Evolutionary conservation across 2,329 filamentous ascomycete genomes (phyloP).

Genomic region (Penicillium sp.): DNA sequence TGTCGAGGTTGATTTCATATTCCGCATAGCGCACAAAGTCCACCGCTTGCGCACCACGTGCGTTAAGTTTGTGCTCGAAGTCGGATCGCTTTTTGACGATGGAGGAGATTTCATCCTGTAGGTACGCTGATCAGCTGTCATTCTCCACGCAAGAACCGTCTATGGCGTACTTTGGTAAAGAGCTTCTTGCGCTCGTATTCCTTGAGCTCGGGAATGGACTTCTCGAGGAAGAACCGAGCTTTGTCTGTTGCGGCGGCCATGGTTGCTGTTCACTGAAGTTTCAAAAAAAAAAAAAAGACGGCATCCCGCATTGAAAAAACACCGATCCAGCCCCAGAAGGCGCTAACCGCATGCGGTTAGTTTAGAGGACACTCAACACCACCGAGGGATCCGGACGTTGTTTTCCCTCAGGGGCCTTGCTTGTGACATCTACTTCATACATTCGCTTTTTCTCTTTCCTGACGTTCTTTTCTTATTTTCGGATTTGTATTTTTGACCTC

Average conservation of each 20-base stretch:
- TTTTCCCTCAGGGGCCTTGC: slow-evolving; percentile 34
- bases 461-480: slow-evolving; percentile 16
- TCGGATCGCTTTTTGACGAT: slow-evolving; percentile 90
- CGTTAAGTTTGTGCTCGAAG: slow-evolving; percentile 88
- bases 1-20: slow-evolving; percentile 69
- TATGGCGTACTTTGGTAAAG: slow-evolving; percentile 68
- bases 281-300: slow-evolving; percentile 29
- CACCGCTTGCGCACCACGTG: slow-evolving; percentile 71
- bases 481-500: slow-evolving; percentile 11
- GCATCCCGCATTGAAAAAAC: slow-evolving; percentile 34
- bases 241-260: slow-evolving; percentile 91
- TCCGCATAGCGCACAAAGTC: slow-evolving; percentile 85
- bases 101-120: slow-evolving; percentile 80
- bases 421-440: slow-evolving; percentile 18
- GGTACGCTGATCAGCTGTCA: slow-evolving; percentile 11
- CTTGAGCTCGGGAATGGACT: slow-evolving; percentile 85
- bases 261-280: slow-evolving; percentile 20
- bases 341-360: slow-evolving; percentile 24
- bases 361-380: slow-evolving; percentile 15
- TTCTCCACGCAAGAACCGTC: slow-evolving; percentile 16
- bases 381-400: slow-evolving; percentile 27
- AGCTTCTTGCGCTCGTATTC: slow-evolving; percentile 91
- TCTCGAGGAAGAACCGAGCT: slow-evolving; percentile 91
- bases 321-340: slow-evolving; percentile 10
- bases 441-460: slow-evolving; percentile 27